Base-by-base conservation (phyloP, 306 rosid genomes). In the Trifolium subterraneum region DNA sequence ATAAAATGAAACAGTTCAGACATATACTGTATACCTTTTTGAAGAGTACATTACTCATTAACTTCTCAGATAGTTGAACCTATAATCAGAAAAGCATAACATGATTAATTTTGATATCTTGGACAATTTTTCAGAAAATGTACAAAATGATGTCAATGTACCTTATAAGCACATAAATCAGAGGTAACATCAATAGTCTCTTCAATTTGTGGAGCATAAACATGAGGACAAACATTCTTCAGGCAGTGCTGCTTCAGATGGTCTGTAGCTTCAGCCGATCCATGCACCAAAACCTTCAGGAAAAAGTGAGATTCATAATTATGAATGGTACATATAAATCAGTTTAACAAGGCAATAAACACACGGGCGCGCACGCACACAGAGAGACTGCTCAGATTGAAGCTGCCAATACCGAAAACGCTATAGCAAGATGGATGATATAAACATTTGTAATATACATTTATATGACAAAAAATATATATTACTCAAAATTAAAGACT, bases 221-320 rank as follows among this genome's bases (percentile, higher is more conserved):
- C 96, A 19, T 90, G 92, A 65, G 97, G 96, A 66, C 98, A 92
- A 71, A 92, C 97, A 69, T 78, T 81, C 80, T 90, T 86, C 64
- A 90, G 78, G 81, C 96, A 90, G 73, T 92, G 97, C 70, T 92
- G 98, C 85, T 90, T 95, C 85, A 95, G 83, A 90, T 95, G 98
- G 73, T 95, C 97, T 1, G 99, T 95, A 77, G 99, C 98, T 82
- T 95, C 99, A 5, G 98, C 98, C 18, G 97, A 92, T 52, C 99
- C 99, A 80, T 95, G 99, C 83, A 95, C 98, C 88, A 95, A 83
- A 81, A 95, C 99, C 97, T 92, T 48, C 79, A 47, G 35, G 56
- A 15, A 68, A 77, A 63, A 19, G 75, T 7, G 15, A 45, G 16
- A 54, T 62, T 80, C 68, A 47, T 72, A 56, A 66, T 38, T 75